Conservation (phyloP, 140 eudicot genomes). For the Erigeron philadelphicus region DNA sequence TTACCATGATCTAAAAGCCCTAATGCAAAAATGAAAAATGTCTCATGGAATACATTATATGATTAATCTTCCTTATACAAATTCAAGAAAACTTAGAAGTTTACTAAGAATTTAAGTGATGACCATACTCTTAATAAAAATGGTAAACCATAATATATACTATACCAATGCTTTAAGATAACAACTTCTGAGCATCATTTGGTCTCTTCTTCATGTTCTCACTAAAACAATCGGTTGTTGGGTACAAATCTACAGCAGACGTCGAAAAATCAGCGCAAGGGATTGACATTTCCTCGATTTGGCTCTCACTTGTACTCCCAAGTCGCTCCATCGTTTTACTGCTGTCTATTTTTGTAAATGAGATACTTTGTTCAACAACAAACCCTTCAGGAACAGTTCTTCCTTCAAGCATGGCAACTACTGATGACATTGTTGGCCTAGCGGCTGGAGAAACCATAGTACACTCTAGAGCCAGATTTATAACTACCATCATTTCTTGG, state of each 20-base stretch:
- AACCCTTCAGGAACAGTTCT: slow-evolving; percentile 20
- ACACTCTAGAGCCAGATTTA: slow-evolving; percentile 55
- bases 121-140: too few relatives aligned
- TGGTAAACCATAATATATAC: too few relatives aligned
- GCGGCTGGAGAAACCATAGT: slow-evolving; percentile 40
- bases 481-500: slow-evolving; percentile 34
- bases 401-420: slow-evolving; percentile 72
- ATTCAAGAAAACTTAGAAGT: too few relatives aligned
- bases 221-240: slow-evolving; percentile 26
- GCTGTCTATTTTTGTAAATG: too few relatives aligned
- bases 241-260: slow-evolving; percentile 48
- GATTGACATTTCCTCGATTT: slow-evolving; percentile 30
- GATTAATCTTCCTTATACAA: too few relatives aligned
- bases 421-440: slow-evolving; percentile 75
- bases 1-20: too few relatives aligned
- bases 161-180: too few relatives aligned
- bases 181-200: too few relatives aligned
- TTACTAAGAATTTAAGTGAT: too few relatives aligned
- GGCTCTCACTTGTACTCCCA: slow-evolving; percentile 17
- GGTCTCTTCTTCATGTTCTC: slow-evolving; percentile 30
- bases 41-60: too few relatives aligned
- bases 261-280: slow-evolving; percentile 43
- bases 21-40: too few relatives aligned
- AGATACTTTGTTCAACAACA: slow-evolving; percentile 28
- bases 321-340: slow-evolving; percentile 24